Evolutionary conservation across 768 basidiomycete species (phyloP).

Genomic region (Boletus sensibilis): DNA sequence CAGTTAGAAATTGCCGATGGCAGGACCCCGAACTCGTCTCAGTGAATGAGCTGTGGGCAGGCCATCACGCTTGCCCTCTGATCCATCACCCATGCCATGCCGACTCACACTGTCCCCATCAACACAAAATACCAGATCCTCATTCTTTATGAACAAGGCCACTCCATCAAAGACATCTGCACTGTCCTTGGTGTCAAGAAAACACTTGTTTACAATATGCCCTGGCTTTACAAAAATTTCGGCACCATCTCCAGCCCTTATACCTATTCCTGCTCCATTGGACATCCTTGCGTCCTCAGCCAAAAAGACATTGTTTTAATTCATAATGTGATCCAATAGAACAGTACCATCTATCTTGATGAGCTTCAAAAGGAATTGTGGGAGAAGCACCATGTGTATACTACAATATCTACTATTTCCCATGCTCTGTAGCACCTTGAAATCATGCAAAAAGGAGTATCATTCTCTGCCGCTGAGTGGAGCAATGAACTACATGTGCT

Average conservation of each 20-base stretch:
- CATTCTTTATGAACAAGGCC: background rate
- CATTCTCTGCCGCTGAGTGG: background rate
- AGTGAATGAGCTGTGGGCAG: background rate
- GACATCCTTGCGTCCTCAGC: background rate
- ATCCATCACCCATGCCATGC: background rate
- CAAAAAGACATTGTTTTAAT: background rate
- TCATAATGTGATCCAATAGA: background rate
- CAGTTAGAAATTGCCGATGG: background rate
- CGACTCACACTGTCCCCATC: background rate
- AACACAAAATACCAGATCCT: background rate
- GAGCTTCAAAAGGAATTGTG: too few species aligned
- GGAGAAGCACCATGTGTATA: too few species aligned
- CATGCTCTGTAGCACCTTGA: background rate
- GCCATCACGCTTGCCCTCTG: background rate
- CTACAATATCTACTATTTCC: too few species aligned
- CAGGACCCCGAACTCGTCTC: background rate
- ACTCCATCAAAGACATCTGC: background rate
- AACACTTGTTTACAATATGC: background rate
- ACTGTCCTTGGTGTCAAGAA: background rate
- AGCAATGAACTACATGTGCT: background rate
- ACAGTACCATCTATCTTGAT: background rate
- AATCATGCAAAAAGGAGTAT: background rate
- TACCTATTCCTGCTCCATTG: too few species aligned
- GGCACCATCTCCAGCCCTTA: background rate
- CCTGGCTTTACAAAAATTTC: background rate